Evolutionary conservation across 2,329 filamentous ascomycete genomes (phyloP), one percentile per base, ranked within the genome.

Genomic region (Epichloe scottii): DNA sequence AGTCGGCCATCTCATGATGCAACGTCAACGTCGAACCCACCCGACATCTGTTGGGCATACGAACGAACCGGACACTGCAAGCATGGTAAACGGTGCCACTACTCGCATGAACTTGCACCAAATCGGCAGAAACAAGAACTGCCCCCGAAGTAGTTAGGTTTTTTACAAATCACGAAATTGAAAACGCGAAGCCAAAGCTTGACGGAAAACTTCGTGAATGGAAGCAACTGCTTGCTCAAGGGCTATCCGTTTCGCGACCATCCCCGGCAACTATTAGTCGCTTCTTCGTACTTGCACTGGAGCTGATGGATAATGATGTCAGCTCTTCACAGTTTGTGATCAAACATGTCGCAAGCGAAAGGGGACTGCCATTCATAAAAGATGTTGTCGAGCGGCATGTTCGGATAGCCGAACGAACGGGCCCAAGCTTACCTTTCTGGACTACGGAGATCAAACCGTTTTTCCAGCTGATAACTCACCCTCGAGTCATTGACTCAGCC

Each of bases 401-500:
- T 8, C 57, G 49, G 5, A 44, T 40, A 26, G 51, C 52, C 11
- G 21, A 30, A 8, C 45, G 33, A 7, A n/a, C 26, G 11, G 12
- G 47, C n/a, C 26, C 35, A 3, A 55, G 52, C n/a, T 19, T 35
- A 3, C 46, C 33, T 4, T 48, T 65, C 7, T 68, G 63, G 61
- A 43, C 44, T 1, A 56, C 44, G 5, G 57, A 63, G 42, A 19
- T 69, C 14, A 55, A 54, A 30, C 68, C 64, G 0, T 56, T 72
- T 1, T 67, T 71, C 35, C 52, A 57, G 6, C 43, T 71, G 6
- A 51, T 71, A 12, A 67, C 64, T 1, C 67, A 72, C 26, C 50
- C 58, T 3, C 56, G 59, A 4, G 62, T 69, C 6, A 52, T 63
- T 2, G 62, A 67, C 44, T 72, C 68, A 7, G 62, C 65, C 11